Evolutionary conservation across 345 rosid species (phyloP).

Genomic region (Reutealis trisperma): DNA sequence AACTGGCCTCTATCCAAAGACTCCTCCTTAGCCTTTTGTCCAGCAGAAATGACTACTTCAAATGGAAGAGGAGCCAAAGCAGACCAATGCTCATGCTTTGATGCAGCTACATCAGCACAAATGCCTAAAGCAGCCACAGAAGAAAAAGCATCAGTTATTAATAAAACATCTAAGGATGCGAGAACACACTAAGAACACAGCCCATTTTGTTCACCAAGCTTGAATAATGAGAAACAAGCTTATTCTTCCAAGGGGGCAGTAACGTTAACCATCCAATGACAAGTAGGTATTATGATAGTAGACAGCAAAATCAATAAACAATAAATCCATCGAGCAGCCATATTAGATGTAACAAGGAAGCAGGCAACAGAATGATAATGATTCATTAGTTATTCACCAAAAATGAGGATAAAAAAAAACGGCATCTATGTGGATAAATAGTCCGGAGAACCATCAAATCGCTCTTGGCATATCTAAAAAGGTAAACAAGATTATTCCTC

Average conservation of each 20-base stretch:
- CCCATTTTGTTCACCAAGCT: background rate
- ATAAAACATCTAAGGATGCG: background rate
- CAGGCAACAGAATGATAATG: background rate
- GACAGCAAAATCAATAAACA: background rate
- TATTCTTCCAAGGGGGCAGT: background rate
- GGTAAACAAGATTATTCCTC: background rate
- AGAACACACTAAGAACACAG: no score
- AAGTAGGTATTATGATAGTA: background rate
- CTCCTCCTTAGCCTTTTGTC: slow-evolving; percentile 91
- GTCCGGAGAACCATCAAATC: background rate
- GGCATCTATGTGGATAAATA: background rate
- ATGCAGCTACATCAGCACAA: slow-evolving; percentile 77
- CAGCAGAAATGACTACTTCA: slow-evolving; percentile 94
- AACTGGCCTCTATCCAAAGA: slow-evolving; percentile 63
- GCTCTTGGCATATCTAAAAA: background rate
- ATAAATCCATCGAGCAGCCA: background rate
- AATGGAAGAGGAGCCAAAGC: slow-evolving; percentile 96
- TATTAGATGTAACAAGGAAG: background rate
- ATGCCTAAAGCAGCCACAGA: slow-evolving; percentile 53
- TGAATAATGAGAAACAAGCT: background rate
- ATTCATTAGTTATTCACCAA: background rate
- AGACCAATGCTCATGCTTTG: slow-evolving; percentile 91
- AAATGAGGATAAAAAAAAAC: background rate
- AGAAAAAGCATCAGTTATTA: slow-evolving; percentile 18
- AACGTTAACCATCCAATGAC: background rate